These are phyloP conservation scores for Saccharomyces hybrid DNA, from an alignment of 1,139 yeast species.

Conservation along the genomic window DNA sequence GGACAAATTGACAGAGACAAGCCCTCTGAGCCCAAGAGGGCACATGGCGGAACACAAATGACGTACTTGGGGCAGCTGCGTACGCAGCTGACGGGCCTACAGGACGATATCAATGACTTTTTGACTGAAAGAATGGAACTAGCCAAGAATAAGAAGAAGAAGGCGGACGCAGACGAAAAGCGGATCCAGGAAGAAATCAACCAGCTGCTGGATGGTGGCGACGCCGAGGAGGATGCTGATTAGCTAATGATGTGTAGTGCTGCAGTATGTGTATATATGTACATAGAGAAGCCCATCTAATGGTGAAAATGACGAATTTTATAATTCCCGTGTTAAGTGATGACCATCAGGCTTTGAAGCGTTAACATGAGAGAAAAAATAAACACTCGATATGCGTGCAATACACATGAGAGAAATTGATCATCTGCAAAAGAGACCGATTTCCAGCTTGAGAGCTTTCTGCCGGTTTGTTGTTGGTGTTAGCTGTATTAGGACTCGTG, in stretches of 20 bases:
- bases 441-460: not conserved
- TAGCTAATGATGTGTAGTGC: not conserved
- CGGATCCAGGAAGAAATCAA: constrained; percentile 35
- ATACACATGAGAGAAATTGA: not conserved
- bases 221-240: constrained; percentile 38
- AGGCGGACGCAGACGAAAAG: constrained; percentile 18
- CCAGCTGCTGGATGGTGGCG: constrained; percentile 53
- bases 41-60: constrained; percentile 6
- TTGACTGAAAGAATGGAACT: constrained; percentile 52
- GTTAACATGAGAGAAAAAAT: not conserved
- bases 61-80: constrained; percentile 53
- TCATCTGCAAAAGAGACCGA: not conserved
- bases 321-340: not conserved
- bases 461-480: constrained; percentile 7
- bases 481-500: constrained; percentile 7
- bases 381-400: not conserved
- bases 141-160: constrained; percentile 27
- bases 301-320: not conserved
- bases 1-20: constrained; percentile 66
- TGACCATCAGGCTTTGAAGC: not conserved
- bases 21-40: constrained; percentile 47
- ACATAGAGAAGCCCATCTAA: not conserved
- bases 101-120: constrained; percentile 62
- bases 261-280: not conserved
- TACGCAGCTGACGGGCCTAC: constrained; percentile 56